Base-by-base conservation (phyloP, 2,329 filamentous ascomycete genomes). In the Xylaria sp. region DNA sequence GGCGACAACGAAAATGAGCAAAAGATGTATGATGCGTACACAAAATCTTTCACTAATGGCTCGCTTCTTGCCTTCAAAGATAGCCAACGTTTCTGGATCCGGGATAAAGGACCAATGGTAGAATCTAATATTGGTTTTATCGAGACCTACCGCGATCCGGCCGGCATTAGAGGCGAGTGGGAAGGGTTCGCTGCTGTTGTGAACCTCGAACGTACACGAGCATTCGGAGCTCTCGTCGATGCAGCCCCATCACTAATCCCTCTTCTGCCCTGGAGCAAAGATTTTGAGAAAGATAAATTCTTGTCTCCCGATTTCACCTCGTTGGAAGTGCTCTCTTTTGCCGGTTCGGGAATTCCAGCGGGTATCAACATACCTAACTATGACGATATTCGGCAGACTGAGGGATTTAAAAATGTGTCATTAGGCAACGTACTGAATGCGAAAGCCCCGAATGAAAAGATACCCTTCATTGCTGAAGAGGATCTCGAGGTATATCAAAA, bases 201-300 rank as follows among this genome's bases (percentile, higher is more conserved):
- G 55, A 98, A 98, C 81, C 86, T 95, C 77, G 95, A 98, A 80
- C 90, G 95, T 23, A 99, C 95, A 0, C 88, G 88, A 67, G 93
- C 94, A 0, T 98, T 98, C 78, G 92, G 91, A 8, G 91, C 92
- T 74, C 88, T 98, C 1, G 96, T 98, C 4, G 87, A 90, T 23
- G 90, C 90, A 31, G 94, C 96, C 0, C 92, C 94, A 12, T 84
- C 85, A 55, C 90, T 97, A 78, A 98, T 99, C 61, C 93, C 94
- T 7, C 89, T 97, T 71, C 84, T 99, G 15, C 96, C 96, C 0
- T 99, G 96, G 96, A 84, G 86, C 44, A 87, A 88, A 56, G 92
- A 93, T 0, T 99, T 98, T 73, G 96, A 99, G 79, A 98, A 98
- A 82, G 94, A 98, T 84, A 94, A 92, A 77, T 99, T 99, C 81